Base-by-base conservation (phyloP, 345 rosid species). In the Orychophragmus violaceus region DNA sequence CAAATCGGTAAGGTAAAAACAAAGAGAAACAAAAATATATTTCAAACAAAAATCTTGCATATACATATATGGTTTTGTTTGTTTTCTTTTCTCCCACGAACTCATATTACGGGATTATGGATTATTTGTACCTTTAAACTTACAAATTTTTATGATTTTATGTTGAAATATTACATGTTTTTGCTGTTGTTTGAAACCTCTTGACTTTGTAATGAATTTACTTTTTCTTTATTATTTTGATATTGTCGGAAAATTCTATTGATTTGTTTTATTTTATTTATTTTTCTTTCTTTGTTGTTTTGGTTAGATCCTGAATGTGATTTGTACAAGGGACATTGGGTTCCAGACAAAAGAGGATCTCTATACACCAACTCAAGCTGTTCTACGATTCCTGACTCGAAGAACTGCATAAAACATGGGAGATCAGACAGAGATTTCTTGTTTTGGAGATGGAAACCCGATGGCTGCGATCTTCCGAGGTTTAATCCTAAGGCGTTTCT, bases 381-480 rank as follows among this genome's bases (percentile, higher is more conserved):
- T 68, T 16, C 67, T 6, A 87, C 97, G 4, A 78, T 93, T 75
- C 96, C 97, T 1, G 75, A 61, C 7, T 85, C 96, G 0, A 86
- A 86, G 74, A 85, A 90, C 65, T 86, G 96, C 17, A 85, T 93
- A 32, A 76, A 32, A 70, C 79, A 90, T 25, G 97, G 97, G 8
- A 85, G 95, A 69, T 39, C 3, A 44, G 89, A 93, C 76, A 66
- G 1, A 55, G 89, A 77, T 61, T 93, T 88, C 57, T 80, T 88
- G 46, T 82, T 74, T n/a, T 93, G 96, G 99, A 84, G 87, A 76
- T 90, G 99, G 99, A 86, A 85, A 75, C 99, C 98, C 0, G 68
- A 85, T 8, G 72, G 58, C 13, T 93, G 97, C 66, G 70, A 84
- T 51, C 84, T 93, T 55, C 87, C 88, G 0, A 77, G 84, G 81